Evolutionary conservation across 257 asterid species (phyloP), one percentile per base, ranked within the genome.

Genomic region (Agastache rugosa): DNA sequence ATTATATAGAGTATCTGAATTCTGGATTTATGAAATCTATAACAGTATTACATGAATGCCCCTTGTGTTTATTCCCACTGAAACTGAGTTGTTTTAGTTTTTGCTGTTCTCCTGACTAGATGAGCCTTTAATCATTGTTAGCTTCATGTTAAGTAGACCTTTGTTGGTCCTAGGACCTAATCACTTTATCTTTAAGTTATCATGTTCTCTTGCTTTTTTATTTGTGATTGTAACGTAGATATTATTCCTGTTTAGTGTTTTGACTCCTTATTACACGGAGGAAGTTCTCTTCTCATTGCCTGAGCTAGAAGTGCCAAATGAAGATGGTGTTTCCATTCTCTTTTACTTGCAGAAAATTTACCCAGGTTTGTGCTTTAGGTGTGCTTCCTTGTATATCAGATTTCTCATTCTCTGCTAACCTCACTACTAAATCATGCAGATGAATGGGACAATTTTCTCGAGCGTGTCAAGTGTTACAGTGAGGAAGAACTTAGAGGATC

Each of bases 361-460:
- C 79, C 99, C 99, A 87, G 99, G 99, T 92, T 81, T 81, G 88
- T 61, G 74, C 67, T 79, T 69, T 34, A 10, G 71, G 58, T 19
- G 55, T 65, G 53, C 77, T 77, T 22, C 25, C 45, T 14, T 51
- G 54, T 45, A 34, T 62, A 55, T 66, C 41, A 34, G 41, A 71
- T 75, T 74, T 58, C 70, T 54, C 80, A 42, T 78, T 75, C 69
- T 75, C 56, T 58, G 19, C 71, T 4, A 63, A 75, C 67, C 80
- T 82, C 76, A 47, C 51, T 63, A 39, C 48, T 69, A 51, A 69
- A 63, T 77, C 56, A 20, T 50, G 39, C 88, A 94, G 98, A 94
- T 85, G 98, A 95, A 83, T 95, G 99, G 99, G 90, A 53, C 85
- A 95, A 95, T 87, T 95, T 95, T 74, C 88, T 95, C 80, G 98